Conservation (phyloP, 1,139 yeast genomes). For the Candida tetrigidarum region DNA sequence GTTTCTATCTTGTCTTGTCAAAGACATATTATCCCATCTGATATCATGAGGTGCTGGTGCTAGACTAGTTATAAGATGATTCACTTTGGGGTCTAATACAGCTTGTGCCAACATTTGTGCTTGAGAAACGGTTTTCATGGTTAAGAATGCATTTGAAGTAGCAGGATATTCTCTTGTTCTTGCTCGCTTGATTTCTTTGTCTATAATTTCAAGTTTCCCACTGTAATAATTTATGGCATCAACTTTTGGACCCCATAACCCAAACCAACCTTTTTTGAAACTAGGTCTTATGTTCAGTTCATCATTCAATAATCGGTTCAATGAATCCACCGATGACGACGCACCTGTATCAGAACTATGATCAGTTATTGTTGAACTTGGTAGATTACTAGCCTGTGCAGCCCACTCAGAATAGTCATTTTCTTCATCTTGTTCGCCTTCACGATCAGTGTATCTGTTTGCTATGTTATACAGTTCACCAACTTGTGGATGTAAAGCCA, state of each 20-base stretch:
- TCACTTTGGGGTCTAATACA: slow-evolving; percentile 77
- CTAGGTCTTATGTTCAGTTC: slow-evolving; percentile 49
- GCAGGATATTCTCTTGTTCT: slow-evolving; percentile 68
- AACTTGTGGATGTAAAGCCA: slow-evolving; percentile 31
- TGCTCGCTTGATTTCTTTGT: slow-evolving; percentile 59
- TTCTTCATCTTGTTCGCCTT: slow-evolving; percentile 15
- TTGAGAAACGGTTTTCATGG: slow-evolving; percentile 83
- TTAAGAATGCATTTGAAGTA: slow-evolving; percentile 68
- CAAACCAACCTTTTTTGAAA: slow-evolving; percentile 53
- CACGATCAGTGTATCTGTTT: slow-evolving; percentile 8
- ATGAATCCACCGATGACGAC: slow-evolving; percentile 5
- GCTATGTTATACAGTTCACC: slow-evolving; percentile 27
- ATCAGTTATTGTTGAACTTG: slow-evolving; percentile 19
- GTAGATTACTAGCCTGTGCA: background rate
- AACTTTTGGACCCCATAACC: slow-evolving; percentile 57
- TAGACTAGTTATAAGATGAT: slow-evolving; percentile 68
- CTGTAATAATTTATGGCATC: slow-evolving; percentile 71
- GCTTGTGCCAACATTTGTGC: slow-evolving; percentile 94
- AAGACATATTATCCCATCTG: slow-evolving; percentile 74
- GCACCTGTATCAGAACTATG: slow-evolving; percentile 22
- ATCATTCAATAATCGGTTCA: slow-evolving; percentile 26
- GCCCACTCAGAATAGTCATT: slow-evolving; percentile 17
- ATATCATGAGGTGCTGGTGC: slow-evolving; percentile 93
- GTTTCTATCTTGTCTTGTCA: slow-evolving; percentile 60
- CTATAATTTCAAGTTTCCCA: slow-evolving; percentile 57